phyloP scores from a whole-genome alignment of 129 eudicot species.

The Helianthus annuus region DNA sequence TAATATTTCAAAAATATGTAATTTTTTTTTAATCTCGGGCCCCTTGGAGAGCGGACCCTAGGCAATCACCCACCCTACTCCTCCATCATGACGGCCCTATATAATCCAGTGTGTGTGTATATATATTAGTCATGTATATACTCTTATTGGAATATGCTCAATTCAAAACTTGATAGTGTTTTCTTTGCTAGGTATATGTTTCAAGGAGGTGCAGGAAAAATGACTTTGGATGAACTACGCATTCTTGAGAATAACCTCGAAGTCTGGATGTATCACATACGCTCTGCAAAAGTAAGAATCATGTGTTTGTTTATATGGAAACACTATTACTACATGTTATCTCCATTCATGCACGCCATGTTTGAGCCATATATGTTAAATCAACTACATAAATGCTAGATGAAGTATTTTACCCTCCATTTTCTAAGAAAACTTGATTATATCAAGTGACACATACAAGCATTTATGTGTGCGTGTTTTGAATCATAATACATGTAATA shows the following conservation, averaged over 20 bases:
- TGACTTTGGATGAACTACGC: slow-evolving; percentile 74
- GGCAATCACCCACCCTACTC: too few species aligned
- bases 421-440: not conserved
- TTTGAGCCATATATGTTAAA: not conserved
- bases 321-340: not conserved
- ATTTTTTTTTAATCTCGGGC: too few species aligned
- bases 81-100: too few species aligned
- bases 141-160: not conserved
- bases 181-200: slow-evolving; percentile 49
- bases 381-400: not conserved
- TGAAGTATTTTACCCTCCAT: not conserved
- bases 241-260: slow-evolving; percentile 82
- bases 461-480: not conserved
- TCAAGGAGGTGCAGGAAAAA: slow-evolving; percentile 75
- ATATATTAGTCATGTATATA: too few species aligned
- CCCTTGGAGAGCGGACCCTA: too few species aligned
- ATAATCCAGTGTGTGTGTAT: too few species aligned
- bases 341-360: not conserved
- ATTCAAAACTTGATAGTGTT: not conserved
- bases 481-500: not conserved
- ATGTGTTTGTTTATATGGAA: not conserved
- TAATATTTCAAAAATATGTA: too few species aligned
- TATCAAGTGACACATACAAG: too few species aligned
- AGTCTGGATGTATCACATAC: slow-evolving; percentile 77
- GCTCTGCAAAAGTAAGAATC: slow-evolving; percentile 70